A percentile compares a stretch with the other conserved stretches of the same genome.
These are phyloP conservation scores for Coemansia sp. DNA, from an alignment of 371 early-diverging fungal genomes.

Conservation along the genomic window DNA sequence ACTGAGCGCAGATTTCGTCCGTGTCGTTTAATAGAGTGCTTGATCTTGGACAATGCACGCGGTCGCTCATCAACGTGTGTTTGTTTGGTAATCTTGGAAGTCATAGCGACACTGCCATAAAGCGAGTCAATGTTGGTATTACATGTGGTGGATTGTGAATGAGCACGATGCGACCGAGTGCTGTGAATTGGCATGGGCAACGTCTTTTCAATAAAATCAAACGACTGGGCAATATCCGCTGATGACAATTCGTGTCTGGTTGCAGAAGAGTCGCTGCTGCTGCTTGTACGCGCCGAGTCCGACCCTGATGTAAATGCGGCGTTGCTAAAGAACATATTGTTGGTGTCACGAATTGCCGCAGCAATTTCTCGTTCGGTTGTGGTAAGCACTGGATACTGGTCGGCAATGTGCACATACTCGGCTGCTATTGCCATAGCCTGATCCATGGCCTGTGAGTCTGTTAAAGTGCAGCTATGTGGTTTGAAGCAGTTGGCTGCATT, in stretches of 20 bases:
- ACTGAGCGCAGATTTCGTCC: not conserved
- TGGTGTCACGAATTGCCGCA: not conserved
- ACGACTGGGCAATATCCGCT: not conserved
- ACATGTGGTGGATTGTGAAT: not conserved
- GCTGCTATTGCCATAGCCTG: conserved; percentile 6
- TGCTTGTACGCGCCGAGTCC: not conserved
- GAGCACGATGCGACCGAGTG: not conserved
- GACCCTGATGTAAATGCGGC: not conserved
- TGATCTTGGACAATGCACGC: not conserved
- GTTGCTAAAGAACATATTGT: not conserved
- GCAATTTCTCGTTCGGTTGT: not conserved
- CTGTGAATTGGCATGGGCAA: conserved; percentile 2
- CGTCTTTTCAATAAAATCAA: not conserved
- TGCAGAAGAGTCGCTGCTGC: not conserved
- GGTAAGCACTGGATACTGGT: conserved; percentile 10
- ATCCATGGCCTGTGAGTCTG: conserved; percentile 10
- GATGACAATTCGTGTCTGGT: not conserved
- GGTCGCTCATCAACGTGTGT: not conserved
- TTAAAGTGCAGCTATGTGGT: not conserved
- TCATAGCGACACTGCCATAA: not conserved
- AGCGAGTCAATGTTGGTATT: not conserved
- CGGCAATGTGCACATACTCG: conserved; percentile 11
- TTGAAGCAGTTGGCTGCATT: too few species aligned
- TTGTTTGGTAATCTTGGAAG: not conserved
- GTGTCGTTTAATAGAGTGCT: not conserved